Evolutionary conservation across 495 filamentous ascomycete genomes (phyloP).

Genomic region (Bryoglossum gracile): DNA sequence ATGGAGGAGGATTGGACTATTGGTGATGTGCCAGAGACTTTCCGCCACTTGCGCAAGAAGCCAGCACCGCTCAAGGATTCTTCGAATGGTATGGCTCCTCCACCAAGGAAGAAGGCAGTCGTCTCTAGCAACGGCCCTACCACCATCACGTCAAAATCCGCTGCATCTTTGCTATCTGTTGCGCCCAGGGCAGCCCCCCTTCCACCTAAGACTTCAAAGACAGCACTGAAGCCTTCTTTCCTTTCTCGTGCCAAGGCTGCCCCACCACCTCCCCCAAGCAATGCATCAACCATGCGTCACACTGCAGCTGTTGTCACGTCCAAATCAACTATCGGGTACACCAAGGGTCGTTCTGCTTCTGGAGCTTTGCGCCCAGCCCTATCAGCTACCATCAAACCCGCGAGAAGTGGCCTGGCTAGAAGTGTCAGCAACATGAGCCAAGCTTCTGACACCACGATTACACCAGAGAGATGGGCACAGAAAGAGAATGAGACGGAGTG

Average conservation of each 20-base stretch:
- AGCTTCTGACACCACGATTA: constrained; percentile 43
- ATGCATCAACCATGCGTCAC: constrained; percentile 46
- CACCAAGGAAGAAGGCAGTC: constrained; percentile 19
- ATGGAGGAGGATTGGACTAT: constrained; percentile 48
- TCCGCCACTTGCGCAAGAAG: constrained; percentile 25
- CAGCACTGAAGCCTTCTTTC: constrained; percentile 16
- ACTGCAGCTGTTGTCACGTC: constrained; percentile 59
- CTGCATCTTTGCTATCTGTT: constrained; percentile 35
- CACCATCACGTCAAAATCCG: constrained; percentile 32
- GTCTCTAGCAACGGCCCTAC: constrained; percentile 31
- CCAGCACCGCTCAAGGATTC: constrained; percentile 25
- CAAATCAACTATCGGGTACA: constrained; percentile 72
- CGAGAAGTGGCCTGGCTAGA: constrained; percentile 14
- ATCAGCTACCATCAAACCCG: constrained; percentile 21
- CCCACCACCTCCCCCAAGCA: constrained; percentile 25
- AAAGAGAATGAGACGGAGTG: constrained; percentile 20
- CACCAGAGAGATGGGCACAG: constrained; percentile 37
- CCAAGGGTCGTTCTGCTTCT: constrained; percentile 62
- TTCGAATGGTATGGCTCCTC: constrained; percentile 15
- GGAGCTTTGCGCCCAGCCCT: constrained; percentile 31
- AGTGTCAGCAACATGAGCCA: constrained; percentile 32
- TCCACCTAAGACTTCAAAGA: constrained; percentile 24
- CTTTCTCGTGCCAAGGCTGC: constrained; percentile 23
- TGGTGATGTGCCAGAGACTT: constrained; percentile 30
- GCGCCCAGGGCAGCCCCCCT: constrained; percentile 18